Percentiles rank a stretch among this genome's conserved stretches.
phyloP scores from a whole-genome alignment of 2,329 filamentous ascomycete genomes.

The Aspergillus sojae region DNA sequence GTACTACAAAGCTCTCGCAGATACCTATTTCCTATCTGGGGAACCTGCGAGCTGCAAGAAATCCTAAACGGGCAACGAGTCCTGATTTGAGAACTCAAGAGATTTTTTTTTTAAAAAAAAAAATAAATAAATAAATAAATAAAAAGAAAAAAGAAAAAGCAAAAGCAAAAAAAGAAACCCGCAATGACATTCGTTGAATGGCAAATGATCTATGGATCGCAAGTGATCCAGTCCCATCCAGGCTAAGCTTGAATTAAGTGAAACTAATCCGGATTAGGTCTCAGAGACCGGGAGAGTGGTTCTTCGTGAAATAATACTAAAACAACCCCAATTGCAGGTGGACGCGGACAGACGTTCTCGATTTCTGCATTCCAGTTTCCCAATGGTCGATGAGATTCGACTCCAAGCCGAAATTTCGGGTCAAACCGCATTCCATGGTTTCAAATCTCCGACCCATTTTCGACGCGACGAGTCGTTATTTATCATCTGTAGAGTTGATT shows the following conservation, averaged over 20 bases:
- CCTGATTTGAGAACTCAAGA: not conserved
- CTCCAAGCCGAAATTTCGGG: not conserved
- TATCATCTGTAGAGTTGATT: conserved; percentile 12
- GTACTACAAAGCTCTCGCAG: not conserved
- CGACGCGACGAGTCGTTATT: conserved; percentile 6
- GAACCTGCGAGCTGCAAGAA: not conserved
- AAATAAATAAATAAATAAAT: too few relatives aligned
- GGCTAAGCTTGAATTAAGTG: conserved; percentile 3
- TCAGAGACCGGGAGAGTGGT: not conserved
- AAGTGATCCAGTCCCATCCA: not conserved
- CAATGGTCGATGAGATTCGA: not conserved
- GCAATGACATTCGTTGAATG: not conserved
- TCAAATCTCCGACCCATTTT: conserved; percentile 2
- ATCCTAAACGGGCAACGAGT: not conserved
- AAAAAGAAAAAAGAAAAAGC: not conserved
- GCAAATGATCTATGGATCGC: not conserved
- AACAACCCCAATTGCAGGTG: conserved; percentile 2
- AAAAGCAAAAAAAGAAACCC: not conserved
- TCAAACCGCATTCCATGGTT: conserved; percentile 7
- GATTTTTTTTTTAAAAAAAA: too few relatives aligned
- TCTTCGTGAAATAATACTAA: not conserved
- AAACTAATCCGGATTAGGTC: not conserved
- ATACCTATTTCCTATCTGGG: conserved; percentile 1
- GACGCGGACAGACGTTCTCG: not conserved
- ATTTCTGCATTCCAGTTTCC: not conserved